These are phyloP conservation scores for Cyclotella sp. DNA, from an alignment of 108 stramenopile genomes.

Conservation along the genomic window DNA sequence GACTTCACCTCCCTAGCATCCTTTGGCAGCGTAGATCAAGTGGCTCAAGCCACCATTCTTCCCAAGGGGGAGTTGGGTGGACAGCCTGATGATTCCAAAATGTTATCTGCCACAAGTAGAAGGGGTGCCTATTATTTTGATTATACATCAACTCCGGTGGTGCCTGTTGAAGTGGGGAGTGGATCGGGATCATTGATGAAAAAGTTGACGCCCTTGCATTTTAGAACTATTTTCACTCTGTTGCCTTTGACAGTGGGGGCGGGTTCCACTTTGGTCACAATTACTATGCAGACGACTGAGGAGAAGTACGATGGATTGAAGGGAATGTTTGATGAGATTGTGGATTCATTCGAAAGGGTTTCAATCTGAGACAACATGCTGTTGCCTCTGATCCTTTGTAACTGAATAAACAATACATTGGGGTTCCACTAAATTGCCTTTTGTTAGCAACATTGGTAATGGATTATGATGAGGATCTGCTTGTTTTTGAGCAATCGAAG, in stretches of 20 bases:
- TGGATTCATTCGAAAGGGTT: slow-evolving; percentile 68
- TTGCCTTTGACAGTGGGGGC: slow-evolving; percentile 53
- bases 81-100: slow-evolving; percentile 45
- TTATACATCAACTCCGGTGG: slow-evolving; percentile 48
- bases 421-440: too few species aligned
- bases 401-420: too few species aligned
- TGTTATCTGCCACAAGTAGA: slow-evolving; percentile 70
- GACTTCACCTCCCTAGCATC: slow-evolving; percentile 78
- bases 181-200: slow-evolving; percentile 16
- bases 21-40: slow-evolving; percentile 79
- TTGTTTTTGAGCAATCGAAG: too few species aligned
- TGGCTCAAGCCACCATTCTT: slow-evolving; percentile 80
- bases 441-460: too few species aligned
- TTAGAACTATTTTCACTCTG: slow-evolving; percentile 77
- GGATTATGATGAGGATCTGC: too few species aligned
- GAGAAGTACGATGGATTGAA: slow-evolving; percentile 58
- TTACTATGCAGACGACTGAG: slow-evolving; percentile 78
- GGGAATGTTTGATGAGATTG: slow-evolving; percentile 66
- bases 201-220: slow-evolving; percentile 59
- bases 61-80: slow-evolving; percentile 78
- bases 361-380: not conserved
- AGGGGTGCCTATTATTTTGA: slow-evolving; percentile 81
- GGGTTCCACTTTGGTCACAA: slow-evolving; percentile 75
- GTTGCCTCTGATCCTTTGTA: too few species aligned
- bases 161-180: slow-evolving; percentile 20